Base-by-base conservation (phyloP, 1,139 yeast species). In the Yamadazyma membranifaciens region DNA sequence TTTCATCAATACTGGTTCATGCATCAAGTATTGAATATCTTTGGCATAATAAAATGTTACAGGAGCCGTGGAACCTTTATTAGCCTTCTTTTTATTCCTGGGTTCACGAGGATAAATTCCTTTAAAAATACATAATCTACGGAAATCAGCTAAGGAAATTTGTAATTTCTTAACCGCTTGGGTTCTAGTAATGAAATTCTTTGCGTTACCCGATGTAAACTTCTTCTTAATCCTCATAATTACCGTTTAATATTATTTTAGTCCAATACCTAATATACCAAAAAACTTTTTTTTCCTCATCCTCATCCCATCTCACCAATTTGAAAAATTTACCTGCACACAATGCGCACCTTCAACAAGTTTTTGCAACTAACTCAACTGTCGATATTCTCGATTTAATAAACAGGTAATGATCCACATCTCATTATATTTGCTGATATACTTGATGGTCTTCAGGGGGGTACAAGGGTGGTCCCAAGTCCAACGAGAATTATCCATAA, bases 41-140 rank as follows among this genome's bases (percentile, higher is more conserved):
- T 91, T 92, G 49, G 84, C 66, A 65, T 91, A 92, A 69, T 94
- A 92, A 63, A 94, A 94, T 3, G 98, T 94, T 22, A 86, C 87
- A 37, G 96, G 96, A 14, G 95, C 95, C 11, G 97, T 88, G 16
- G 96, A 87, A 17, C 98, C 98, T 65, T 88, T 91, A 66, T 91
- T 92, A 46, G 98, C 97, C 76, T 88, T 91, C 81, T 87, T 89
- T 71, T 89, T 91, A 66, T 87, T 89, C 57, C 94, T 76, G 39
- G 98, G 98, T 62, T 92, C 98, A 62, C 99, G 80, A 42, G 99
- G 99, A 63, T 83, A 85, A 47, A 85, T 84, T 37, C 99, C 99
- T 63, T 92, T 92, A 78, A 92, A 88, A 61, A 92, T 92, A 76
- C 98, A 92, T 57, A 92, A 77, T 59, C 98, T 80, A 69, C 98